Conservation (phyloP, 495 filamentous ascomycete species). For the Sphaerosporella brunnea region DNA sequence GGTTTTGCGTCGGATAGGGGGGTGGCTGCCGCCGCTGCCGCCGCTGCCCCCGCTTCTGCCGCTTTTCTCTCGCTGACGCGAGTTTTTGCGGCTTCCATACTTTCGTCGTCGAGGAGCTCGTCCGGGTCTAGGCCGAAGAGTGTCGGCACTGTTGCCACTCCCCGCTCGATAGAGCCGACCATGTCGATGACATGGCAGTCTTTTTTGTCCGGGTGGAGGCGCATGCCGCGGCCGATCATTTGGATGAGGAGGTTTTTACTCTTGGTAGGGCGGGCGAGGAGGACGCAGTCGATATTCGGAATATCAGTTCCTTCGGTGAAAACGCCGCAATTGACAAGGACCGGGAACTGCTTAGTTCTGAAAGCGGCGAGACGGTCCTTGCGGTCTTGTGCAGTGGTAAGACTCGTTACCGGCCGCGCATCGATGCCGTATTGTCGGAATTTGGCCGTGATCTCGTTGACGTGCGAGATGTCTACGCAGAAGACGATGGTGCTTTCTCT, state of each 20-base stretch:
- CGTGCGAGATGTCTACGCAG: constrained; percentile 41
- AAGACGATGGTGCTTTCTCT: constrained; percentile 4
- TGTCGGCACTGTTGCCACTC: constrained; percentile 77
- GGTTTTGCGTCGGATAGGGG: neutral
- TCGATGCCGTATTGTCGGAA: constrained; percentile 68
- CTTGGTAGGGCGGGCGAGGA: constrained; percentile 74
- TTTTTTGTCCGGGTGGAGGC: constrained; percentile 58
- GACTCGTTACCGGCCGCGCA: constrained; percentile 63
- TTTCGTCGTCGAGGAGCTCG: constrained; percentile 41
- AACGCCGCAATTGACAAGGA: constrained; percentile 87
- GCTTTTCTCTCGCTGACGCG: neutral
- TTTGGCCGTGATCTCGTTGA: constrained; percentile 46
- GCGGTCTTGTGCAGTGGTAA: constrained; percentile 48
- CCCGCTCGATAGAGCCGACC: constrained; percentile 63
- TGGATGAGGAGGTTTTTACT: constrained; percentile 84
- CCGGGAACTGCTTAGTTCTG: constrained; percentile 54
- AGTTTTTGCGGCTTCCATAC: constrained; percentile 1
- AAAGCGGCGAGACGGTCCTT: constrained; percentile 56
- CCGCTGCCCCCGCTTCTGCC: neutral
- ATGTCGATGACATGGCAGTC: constrained; percentile 95
- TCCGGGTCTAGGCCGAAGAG: constrained; percentile 82
- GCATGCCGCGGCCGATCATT: constrained; percentile 93
- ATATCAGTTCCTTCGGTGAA: constrained; percentile 95
- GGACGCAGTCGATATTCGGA: constrained; percentile 86
- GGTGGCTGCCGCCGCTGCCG: neutral